These are phyloP conservation scores for Helminthosporium solani DNA, from an alignment of 2,329 filamentous ascomycete species.

Conservation along the genomic window DNA sequence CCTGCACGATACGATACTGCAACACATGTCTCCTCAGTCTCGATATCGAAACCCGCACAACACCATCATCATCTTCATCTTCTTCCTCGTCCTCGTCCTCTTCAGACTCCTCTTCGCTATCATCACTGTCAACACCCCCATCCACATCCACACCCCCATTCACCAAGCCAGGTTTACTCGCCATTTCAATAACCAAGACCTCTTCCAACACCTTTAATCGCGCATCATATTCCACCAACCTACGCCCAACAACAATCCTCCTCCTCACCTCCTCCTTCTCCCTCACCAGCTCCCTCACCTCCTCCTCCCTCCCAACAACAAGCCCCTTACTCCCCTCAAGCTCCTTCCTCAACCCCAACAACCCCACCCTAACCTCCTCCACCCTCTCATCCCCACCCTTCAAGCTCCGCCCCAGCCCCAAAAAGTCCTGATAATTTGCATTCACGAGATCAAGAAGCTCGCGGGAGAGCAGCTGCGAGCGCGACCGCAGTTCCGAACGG, in stretches of 20 bases:
- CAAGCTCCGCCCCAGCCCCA: conserved; percentile 77
- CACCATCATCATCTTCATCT: conserved; percentile 30
- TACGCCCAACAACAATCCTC: conserved; percentile 62
- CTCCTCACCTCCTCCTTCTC: conserved; percentile 70
- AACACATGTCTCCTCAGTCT: conserved; percentile 58
- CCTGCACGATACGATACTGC: conserved; percentile 59
- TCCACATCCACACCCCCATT: conserved; percentile 31
- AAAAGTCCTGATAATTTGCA: conserved; percentile 87
- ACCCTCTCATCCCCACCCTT: conserved; percentile 88
- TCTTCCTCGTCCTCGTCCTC: conserved; percentile 37
- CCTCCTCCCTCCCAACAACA: conserved; percentile 63
- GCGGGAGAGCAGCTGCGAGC: conserved; percentile 74
- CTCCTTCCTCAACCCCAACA: conserved; percentile 82
- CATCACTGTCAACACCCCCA: conserved; percentile 17
- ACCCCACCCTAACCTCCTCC: conserved; percentile 82
- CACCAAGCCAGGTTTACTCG: conserved; percentile 16
- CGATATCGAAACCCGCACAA: conserved; percentile 34
- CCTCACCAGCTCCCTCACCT: conserved; percentile 63
- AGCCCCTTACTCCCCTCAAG: conserved; percentile 70
- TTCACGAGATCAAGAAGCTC: conserved; percentile 96
- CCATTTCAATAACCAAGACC: conserved; percentile 56
- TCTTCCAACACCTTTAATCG: conserved; percentile 64
- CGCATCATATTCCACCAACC: conserved; percentile 67
- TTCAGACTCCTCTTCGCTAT: conserved; percentile 31
- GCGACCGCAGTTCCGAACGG: conserved; percentile 77